phyloP scores from a whole-genome alignment of 768 basidiomycete species.

The Daedaleopsis nitida region DNA sequence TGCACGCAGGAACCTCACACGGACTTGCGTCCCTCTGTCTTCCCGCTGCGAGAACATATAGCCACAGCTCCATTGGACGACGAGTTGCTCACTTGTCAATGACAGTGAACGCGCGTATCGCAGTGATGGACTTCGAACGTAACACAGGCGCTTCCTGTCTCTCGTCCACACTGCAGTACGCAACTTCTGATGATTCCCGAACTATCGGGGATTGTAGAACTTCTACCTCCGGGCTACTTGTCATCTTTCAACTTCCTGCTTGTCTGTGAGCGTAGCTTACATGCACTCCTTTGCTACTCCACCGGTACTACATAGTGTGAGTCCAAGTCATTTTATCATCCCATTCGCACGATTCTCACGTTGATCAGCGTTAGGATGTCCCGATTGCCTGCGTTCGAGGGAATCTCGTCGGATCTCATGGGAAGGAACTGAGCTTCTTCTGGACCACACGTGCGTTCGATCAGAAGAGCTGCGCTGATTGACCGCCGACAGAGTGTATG shows the following conservation, averaged over 20 bases:
- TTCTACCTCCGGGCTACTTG: background rate
- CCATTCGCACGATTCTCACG: background rate
- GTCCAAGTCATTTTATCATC: no score
- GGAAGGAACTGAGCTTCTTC: background rate
- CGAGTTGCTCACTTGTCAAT: background rate
- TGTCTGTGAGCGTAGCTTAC: no score
- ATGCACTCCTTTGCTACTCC: no score
- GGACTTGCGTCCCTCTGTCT: background rate
- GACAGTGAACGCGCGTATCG: background rate
- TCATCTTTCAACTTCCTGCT: no score
- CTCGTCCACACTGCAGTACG: background rate
- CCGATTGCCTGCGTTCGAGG: background rate
- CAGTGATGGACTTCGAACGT: background rate
- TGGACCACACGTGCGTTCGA: slow-evolving; percentile 8
- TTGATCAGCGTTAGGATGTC: background rate
- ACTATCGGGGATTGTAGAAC: background rate
- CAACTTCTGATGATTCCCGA: background rate
- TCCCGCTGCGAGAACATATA: background rate
- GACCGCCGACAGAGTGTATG: background rate
- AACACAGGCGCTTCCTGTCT: background rate
- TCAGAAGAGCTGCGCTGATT: slow-evolving; percentile 3
- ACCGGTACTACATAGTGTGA: no score
- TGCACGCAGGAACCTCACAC: background rate
- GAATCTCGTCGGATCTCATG: background rate
- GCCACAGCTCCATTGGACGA: background rate